Evolutionary conservation across 106 monocot genomes (phyloP).

Genomic region (Dendrobium officinale): DNA sequence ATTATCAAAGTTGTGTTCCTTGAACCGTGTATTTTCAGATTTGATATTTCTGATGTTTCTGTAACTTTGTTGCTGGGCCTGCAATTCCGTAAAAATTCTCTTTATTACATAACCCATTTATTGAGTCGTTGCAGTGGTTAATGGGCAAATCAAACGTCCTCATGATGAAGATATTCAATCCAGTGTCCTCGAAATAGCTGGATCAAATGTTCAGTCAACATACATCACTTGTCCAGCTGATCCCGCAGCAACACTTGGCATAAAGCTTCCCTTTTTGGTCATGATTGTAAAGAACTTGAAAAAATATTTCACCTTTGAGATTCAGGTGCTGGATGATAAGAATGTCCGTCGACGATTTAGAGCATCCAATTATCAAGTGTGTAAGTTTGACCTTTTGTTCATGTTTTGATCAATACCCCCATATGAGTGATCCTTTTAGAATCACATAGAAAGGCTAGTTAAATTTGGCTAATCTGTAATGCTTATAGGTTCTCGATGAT

Average conservation of each 20-base stretch:
- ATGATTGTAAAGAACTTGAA: slow-evolving; percentile 93
- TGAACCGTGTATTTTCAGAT: neutral
- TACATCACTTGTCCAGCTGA: slow-evolving; percentile 98
- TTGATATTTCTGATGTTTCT: neutral
- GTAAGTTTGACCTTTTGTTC: slow-evolving; percentile 28
- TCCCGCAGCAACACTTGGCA: slow-evolving; percentile 88
- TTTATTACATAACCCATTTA: neutral
- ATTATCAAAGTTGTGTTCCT: neutral
- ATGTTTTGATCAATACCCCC: neutral
- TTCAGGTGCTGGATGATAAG: slow-evolving; percentile 97
- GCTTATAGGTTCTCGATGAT: neutral
- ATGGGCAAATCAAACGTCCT: slow-evolving; percentile 83
- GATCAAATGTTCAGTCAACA: slow-evolving; percentile 88
- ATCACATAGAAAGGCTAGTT: neutral
- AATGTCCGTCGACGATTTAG: slow-evolving; percentile 89
- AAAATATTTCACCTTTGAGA: slow-evolving; percentile 99
- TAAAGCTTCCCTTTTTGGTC: slow-evolving; percentile 89
- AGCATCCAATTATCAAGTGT: slow-evolving; percentile 96
- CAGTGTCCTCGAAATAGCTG: slow-evolving; percentile 85
- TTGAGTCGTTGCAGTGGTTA: slow-evolving; percentile 47
- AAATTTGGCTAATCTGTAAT: neutral
- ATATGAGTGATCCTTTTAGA: neutral
- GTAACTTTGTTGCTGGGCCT: neutral
- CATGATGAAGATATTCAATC: slow-evolving; percentile 99
- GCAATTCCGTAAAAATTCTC: neutral